Evolutionary conservation across 2,329 filamentous ascomycete genomes (phyloP).

Genomic region (Nigrograna mackinnonii): DNA sequence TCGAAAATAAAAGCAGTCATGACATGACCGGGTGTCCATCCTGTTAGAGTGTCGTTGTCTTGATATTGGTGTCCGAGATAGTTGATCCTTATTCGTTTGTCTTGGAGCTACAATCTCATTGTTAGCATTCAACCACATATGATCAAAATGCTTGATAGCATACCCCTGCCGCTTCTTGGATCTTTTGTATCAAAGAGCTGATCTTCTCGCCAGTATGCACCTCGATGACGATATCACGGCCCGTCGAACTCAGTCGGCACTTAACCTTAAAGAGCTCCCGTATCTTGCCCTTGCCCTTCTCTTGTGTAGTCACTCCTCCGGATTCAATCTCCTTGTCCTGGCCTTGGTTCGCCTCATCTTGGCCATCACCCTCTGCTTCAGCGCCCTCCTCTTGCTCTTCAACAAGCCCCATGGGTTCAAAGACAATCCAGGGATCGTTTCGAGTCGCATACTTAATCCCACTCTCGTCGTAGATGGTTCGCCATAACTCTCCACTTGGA

Average conservation of each 20-base stretch:
- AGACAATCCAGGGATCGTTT: slow-evolving; percentile 46
- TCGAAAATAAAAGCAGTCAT: too few species aligned
- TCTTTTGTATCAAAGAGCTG: slow-evolving; percentile 54
- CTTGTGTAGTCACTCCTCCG: too few species aligned
- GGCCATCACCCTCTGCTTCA: slow-evolving; percentile 16
- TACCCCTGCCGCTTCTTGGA: background rate
- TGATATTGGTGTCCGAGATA: background rate
- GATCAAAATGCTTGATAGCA: background rate
- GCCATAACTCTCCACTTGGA: slow-evolving; percentile 46
- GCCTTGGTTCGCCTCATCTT: slow-evolving; percentile 17
- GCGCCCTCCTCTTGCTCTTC: slow-evolving; percentile 17
- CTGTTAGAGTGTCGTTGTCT: background rate
- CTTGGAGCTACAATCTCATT: background rate
- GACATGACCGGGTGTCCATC: too few species aligned
- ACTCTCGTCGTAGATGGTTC: slow-evolving; percentile 48
- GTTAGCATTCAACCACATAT: too few species aligned
- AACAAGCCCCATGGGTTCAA: slow-evolving; percentile 46
- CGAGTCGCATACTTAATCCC: slow-evolving; percentile 48
- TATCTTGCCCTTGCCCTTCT: slow-evolving; percentile 38
- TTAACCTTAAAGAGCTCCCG: slow-evolving; percentile 32
- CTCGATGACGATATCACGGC: slow-evolving; percentile 40
- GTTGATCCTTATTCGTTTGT: background rate
- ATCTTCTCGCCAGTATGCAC: slow-evolving; percentile 58
- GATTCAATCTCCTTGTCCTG: too few species aligned
- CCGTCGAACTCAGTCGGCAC: slow-evolving; percentile 42